These are phyloP conservation scores for Phalaenopsis equestris DNA, from an alignment of 106 monocot species.

Conservation along the genomic window DNA sequence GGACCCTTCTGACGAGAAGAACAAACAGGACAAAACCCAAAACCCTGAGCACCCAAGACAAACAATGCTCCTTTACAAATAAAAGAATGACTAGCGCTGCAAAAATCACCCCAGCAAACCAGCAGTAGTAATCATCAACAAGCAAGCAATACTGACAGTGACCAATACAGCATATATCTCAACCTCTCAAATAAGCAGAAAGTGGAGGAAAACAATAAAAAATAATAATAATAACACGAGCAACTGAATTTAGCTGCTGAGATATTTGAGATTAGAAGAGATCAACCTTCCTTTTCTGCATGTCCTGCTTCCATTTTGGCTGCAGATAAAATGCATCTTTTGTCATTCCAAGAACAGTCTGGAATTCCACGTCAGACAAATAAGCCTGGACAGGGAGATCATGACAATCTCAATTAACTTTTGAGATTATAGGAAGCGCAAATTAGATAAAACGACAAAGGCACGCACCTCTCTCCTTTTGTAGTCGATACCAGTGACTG, in stretches of 20 bases:
- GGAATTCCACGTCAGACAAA: slow-evolving; percentile 70
- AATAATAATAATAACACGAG: neutral
- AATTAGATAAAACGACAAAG: neutral
- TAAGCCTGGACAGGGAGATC: slow-evolving; percentile 30
- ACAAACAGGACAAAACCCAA: slow-evolving; percentile 1
- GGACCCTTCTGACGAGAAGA: neutral
- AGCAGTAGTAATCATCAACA: slow-evolving; percentile 2
- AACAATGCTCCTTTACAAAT: slow-evolving; percentile 22
- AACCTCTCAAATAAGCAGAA: neutral
- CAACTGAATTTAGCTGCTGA: neutral
- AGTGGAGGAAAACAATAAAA: neutral
- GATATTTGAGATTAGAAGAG: slow-evolving; percentile 44
- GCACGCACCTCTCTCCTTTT: slow-evolving; percentile 74
- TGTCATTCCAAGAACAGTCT: slow-evolving; percentile 56
- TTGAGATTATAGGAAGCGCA: neutral
- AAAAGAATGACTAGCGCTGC: slow-evolving; percentile 26
- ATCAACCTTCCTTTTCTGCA: slow-evolving; percentile 81
- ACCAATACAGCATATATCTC: slow-evolving; percentile 7
- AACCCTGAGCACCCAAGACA: neutral
- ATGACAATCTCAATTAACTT: too few species aligned
- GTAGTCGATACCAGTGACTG: slow-evolving; percentile 69
- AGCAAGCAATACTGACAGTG: slow-evolving; percentile 13
- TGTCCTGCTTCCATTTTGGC: slow-evolving; percentile 94
- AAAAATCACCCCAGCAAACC: slow-evolving; percentile 13
- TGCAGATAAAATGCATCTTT: slow-evolving; percentile 73